phyloP scores from a whole-genome alignment of 768 basidiomycete genomes.

The Lentinus tigrinus region DNA sequence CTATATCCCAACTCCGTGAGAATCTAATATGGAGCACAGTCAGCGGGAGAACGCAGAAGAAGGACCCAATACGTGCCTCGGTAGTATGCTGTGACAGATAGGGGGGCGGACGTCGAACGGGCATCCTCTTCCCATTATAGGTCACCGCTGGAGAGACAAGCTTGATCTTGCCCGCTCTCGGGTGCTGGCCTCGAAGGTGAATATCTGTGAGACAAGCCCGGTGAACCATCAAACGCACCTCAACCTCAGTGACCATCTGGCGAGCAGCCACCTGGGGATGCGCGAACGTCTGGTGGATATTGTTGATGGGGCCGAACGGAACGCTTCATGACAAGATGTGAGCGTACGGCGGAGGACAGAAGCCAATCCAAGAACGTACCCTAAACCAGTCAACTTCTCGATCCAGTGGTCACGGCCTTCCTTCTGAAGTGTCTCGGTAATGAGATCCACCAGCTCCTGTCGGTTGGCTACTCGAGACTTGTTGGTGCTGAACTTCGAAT shows the following conservation, averaged over 20 bases:
- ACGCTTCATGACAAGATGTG: slow-evolving; percentile 42
- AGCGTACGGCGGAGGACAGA: not conserved
- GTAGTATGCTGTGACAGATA: slow-evolving; percentile 83
- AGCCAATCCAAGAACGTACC: slow-evolving; percentile 48
- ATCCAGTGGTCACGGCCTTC: slow-evolving; percentile 75
- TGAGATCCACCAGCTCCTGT: slow-evolving; percentile 61
- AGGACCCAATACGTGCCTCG: slow-evolving; percentile 44
- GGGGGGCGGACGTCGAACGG: slow-evolving; percentile 75
- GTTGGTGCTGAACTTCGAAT: slow-evolving; percentile 73
- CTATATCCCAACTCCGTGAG: slow-evolving; percentile 34
- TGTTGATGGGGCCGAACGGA: slow-evolving; percentile 90
- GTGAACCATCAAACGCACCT: slow-evolving; percentile 46
- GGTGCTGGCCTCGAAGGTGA: slow-evolving; percentile 25
- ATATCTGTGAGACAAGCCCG: not conserved
- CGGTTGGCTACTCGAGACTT: slow-evolving; percentile 75
- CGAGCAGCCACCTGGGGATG: slow-evolving; percentile 86
- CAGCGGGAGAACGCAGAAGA: not conserved
- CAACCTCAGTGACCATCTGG: slow-evolving; percentile 70
- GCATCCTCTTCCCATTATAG: slow-evolving; percentile 80
- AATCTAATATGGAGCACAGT: slow-evolving; percentile 8
- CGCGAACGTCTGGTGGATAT: slow-evolving; percentile 83
- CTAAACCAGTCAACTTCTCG: slow-evolving; percentile 68
- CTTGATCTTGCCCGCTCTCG: slow-evolving; percentile 56
- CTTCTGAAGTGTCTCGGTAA: slow-evolving; percentile 58
- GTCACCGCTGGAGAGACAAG: slow-evolving; percentile 79